Conservation (phyloP, 345 rosid genomes). For the Eucalyptus marginata region DNA sequence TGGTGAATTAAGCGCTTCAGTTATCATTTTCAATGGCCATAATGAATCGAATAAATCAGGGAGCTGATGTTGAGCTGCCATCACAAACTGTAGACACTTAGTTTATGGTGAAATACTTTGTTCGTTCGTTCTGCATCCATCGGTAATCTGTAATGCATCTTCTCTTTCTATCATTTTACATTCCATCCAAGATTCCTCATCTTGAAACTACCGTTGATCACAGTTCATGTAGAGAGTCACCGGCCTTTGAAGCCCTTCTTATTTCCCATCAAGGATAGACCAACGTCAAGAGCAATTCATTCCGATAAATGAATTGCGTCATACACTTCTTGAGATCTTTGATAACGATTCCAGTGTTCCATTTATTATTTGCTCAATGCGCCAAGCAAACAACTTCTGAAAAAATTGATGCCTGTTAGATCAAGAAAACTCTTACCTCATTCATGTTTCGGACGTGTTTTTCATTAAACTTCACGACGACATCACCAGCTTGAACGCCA, state of each 20-base stretch:
- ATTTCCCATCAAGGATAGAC: background rate
- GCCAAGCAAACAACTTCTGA: background rate
- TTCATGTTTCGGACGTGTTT: background rate
- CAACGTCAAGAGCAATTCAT: background rate
- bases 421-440: background rate
- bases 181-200: background rate
- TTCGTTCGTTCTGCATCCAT: background rate
- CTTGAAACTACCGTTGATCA: background rate
- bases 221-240: background rate
- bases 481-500: background rate
- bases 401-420: background rate
- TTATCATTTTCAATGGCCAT: background rate
- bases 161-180: background rate
- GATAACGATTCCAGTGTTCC: background rate
- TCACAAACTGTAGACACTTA: background rate
- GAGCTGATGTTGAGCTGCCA: background rate
- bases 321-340: background rate
- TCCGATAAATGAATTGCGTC: background rate
- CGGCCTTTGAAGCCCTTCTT: background rate
- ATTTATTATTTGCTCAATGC: background rate
- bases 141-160: background rate
- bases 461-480: background rate
- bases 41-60: background rate
- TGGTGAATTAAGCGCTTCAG: background rate
- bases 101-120: accelerated